These are phyloP conservation scores for Paramecium primaurelia DNA, from an alignment of 73 alveolate species.

Conservation along the genomic window DNA sequence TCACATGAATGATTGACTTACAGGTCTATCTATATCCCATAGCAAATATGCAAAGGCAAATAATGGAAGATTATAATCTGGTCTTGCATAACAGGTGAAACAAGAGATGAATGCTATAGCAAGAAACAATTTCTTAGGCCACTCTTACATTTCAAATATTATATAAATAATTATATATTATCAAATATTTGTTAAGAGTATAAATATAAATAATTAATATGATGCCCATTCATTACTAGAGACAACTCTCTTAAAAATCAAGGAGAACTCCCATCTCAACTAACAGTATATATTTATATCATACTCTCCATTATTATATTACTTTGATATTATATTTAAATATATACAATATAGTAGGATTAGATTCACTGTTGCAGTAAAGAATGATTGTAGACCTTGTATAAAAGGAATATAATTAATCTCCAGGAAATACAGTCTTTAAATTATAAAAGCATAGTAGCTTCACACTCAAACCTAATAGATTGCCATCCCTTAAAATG, in stretches of 20 bases:
- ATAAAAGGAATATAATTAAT: not conserved
- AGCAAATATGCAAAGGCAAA: constrained; percentile 56
- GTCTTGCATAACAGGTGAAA: constrained; percentile 62
- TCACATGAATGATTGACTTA: not conserved
- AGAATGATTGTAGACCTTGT: not conserved
- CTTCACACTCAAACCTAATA: not conserved
- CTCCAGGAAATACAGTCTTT: not conserved
- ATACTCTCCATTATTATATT: not conserved
- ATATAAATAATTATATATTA: not conserved
- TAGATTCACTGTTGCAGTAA: not conserved
- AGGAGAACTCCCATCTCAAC: not conserved
- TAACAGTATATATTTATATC: not conserved
- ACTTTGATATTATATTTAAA: not conserved
- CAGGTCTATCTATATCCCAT: constrained; percentile 59
- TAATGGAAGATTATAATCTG: constrained; percentile 61
- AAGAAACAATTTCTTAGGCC: constrained; percentile 52
- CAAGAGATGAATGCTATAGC: constrained; percentile 54
- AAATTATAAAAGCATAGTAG: not conserved
- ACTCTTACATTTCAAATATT: not conserved
- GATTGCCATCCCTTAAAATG: not conserved
- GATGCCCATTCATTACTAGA: not conserved
- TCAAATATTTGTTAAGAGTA: not conserved
- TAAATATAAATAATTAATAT: not conserved
- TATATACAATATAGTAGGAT: not conserved
- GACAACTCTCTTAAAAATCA: not conserved